These are phyloP conservation scores for Juglanconis sp. DNA, from an alignment of 2,329 filamentous ascomycete species.

Conservation along the genomic window DNA sequence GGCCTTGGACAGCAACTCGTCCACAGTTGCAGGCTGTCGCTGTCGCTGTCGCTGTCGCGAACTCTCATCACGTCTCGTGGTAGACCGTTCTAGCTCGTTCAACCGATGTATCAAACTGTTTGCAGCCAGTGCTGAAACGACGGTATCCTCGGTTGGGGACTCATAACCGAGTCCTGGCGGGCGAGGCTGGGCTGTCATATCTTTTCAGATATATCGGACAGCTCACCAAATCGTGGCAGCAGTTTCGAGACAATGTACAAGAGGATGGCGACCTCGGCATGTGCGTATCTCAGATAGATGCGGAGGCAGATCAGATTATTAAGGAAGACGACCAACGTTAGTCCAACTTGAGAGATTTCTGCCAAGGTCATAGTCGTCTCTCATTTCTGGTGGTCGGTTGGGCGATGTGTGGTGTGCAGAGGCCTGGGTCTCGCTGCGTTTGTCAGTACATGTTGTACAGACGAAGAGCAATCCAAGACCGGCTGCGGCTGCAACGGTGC, in stretches of 20 bases:
- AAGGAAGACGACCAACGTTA: conserved; percentile 52
- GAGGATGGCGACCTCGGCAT: conserved; percentile 42
- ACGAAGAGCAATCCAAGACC: no score
- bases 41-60: background rate
- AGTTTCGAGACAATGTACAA: conserved; percentile 49
- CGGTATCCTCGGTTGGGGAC: conserved; percentile 34
- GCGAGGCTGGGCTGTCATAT: conserved; percentile 32
- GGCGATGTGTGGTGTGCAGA: no score
- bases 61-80: background rate
- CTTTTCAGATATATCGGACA: conserved; percentile 35
- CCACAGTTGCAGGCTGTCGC: conserved; percentile 20
- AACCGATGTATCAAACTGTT: conserved; percentile 13
- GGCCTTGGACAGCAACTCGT: conserved; percentile 32
- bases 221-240: conserved; percentile 44
- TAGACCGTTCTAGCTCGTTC: conserved; percentile 7
- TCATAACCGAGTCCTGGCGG: conserved; percentile 33
- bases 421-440: no score
- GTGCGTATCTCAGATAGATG: conserved; percentile 47
- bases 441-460: no score
- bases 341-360: conserved; percentile 49
- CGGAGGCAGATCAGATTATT: conserved; percentile 52
- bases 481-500: background rate
- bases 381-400: background rate
- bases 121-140: conserved; percentile 14
- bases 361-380: conserved; percentile 44